Conservation (phyloP, 2,329 filamentous ascomycete species). For the Fusarium torulosum region DNA sequence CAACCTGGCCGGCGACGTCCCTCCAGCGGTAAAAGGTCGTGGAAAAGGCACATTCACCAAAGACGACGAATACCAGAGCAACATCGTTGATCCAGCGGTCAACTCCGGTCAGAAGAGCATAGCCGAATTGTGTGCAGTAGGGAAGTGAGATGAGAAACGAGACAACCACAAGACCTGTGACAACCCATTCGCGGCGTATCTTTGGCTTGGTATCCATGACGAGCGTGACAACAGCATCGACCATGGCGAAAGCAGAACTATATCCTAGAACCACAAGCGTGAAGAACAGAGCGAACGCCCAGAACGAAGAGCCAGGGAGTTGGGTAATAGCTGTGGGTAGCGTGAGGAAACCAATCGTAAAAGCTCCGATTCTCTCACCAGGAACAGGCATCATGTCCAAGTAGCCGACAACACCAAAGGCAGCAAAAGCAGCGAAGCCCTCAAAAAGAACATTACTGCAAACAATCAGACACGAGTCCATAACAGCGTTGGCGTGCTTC, state of each 20-base stretch:
- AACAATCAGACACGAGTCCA: conserved; percentile 69
- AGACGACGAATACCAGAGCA: conserved; percentile 66
- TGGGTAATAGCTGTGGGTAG: conserved; percentile 67
- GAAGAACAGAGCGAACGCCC: conserved; percentile 70
- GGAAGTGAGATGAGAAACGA: conserved; percentile 67
- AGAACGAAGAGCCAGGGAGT: conserved; percentile 69
- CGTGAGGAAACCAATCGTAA: conserved; percentile 70
- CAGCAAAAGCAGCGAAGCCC: conserved; percentile 62
- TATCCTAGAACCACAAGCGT: conserved; percentile 70
- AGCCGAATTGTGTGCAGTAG: conserved; percentile 70
- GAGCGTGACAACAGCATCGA: conserved; percentile 67
- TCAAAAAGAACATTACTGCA: conserved; percentile 69
- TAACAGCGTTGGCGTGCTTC: conserved; percentile 69
- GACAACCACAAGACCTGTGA: conserved; percentile 61
- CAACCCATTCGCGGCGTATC: conserved; percentile 58
- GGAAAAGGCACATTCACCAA: conserved; percentile 64
- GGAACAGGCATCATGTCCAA: conserved; percentile 54
- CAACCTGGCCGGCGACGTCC: conserved; percentile 59
- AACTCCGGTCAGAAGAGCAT: conserved; percentile 66
- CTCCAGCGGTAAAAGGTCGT: conserved; percentile 67
- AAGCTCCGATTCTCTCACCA: conserved; percentile 62
- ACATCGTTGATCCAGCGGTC: conserved; percentile 69
- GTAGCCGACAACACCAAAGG: conserved; percentile 68
- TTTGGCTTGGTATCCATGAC: conserved; percentile 63
- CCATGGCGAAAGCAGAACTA: conserved; percentile 70